Conservation (phyloP, 2,329 filamentous ascomycete genomes). For the Arthrobotrys musiformis region DNA sequence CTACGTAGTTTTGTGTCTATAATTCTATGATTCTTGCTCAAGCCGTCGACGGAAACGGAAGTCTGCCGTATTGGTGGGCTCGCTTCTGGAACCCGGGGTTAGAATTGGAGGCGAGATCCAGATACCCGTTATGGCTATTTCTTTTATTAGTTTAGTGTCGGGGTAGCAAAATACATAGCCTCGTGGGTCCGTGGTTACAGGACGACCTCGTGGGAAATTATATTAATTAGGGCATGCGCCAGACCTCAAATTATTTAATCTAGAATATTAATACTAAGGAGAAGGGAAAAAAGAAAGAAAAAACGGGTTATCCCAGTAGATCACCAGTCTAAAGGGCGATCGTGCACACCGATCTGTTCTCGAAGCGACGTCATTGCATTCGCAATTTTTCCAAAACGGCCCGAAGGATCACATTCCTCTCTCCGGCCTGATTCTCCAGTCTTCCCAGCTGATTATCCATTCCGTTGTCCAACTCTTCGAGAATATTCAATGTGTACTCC, state of each 20-base stretch:
- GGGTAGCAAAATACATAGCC: neutral
- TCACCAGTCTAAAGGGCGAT: neutral
- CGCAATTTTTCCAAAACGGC: neutral
- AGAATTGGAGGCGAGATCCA: neutral
- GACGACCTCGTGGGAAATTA: neutral
- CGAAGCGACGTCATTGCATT: neutral
- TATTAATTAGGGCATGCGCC: neutral
- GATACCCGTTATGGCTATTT: neutral
- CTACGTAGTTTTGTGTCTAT: conserved; percentile 15
- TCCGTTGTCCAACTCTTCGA: neutral
- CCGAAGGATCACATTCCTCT: neutral
- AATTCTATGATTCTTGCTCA: conserved; percentile 23
- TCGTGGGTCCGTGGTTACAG: neutral
- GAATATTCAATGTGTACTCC: neutral
- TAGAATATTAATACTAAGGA: too few relatives aligned
- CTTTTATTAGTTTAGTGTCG: neutral
- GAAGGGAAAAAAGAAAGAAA: neutral
- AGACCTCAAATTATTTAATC: neutral
- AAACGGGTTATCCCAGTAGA: neutral
- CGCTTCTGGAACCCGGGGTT: conserved; percentile 20
- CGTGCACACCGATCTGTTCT: neutral
- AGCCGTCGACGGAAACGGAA: conserved; percentile 29
- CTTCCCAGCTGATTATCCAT: neutral
- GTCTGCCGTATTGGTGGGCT: conserved; percentile 1
- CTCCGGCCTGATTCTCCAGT: neutral